phyloP scores from a whole-genome alignment of 352 stramenopile genomes.

The Phytophthora cajani region DNA sequence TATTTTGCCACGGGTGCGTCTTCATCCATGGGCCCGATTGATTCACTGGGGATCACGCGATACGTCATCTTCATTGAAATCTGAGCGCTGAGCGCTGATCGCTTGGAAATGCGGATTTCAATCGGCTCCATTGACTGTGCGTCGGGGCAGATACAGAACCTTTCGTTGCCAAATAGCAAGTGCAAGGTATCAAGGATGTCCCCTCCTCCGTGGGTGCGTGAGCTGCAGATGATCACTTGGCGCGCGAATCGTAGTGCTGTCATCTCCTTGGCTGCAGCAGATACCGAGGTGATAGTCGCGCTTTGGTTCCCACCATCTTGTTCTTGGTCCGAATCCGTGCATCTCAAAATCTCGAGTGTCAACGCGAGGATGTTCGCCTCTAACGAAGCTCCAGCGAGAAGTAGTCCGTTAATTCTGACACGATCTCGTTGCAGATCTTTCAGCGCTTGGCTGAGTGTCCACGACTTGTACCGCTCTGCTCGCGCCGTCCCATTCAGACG shows the following conservation, averaged over 20 bases:
- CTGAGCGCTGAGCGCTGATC: slow-evolving; percentile 24
- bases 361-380: slow-evolving; percentile 37
- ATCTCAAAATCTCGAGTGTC: slow-evolving; percentile 29
- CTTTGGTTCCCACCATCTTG: background rate
- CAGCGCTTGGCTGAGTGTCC: slow-evolving; percentile 61
- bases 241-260: slow-evolving; percentile 61
- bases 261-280: slow-evolving; percentile 37
- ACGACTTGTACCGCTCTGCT: slow-evolving; percentile 51
- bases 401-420: slow-evolving; percentile 57
- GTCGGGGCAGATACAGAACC: slow-evolving; percentile 66
- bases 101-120: slow-evolving; percentile 38
- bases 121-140: slow-evolving; percentile 50
- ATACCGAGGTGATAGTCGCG: background rate
- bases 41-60: slow-evolving; percentile 40
- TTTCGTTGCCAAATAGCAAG: slow-evolving; percentile 49
- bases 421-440: slow-evolving; percentile 75
- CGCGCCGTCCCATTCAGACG: slow-evolving; percentile 38
- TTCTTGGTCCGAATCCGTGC: background rate
- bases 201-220: slow-evolving; percentile 65
- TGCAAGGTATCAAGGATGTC: slow-evolving; percentile 77
- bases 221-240: slow-evolving; percentile 66
- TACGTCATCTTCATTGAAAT: slow-evolving; percentile 58
- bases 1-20: background rate
- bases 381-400: slow-evolving; percentile 41
- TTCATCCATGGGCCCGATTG: slow-evolving; percentile 20